Conservation (phyloP, 805 yeast species). For the Starmerella gropengiesseri region DNA sequence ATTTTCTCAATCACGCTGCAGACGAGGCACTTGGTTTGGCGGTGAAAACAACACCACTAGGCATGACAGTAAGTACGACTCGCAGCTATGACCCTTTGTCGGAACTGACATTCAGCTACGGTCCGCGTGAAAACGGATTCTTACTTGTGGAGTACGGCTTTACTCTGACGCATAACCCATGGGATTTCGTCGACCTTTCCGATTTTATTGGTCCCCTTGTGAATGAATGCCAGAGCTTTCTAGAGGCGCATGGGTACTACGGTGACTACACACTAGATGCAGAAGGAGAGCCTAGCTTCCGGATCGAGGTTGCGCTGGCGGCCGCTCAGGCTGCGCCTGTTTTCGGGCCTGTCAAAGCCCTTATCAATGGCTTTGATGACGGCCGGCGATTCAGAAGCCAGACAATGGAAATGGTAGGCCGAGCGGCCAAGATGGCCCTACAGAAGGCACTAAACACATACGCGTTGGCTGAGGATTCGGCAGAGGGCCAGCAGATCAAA, state of each 20-base stretch:
- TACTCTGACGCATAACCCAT: constrained; percentile 42
- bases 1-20: constrained; percentile 62
- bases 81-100: constrained; percentile 34
- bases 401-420: too few species aligned
- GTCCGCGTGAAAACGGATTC: constrained; percentile 79
- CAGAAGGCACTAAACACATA: background rate
- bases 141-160: constrained; percentile 83
- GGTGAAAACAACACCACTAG: constrained; percentile 39
- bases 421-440: too few species aligned
- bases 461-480: too few species aligned
- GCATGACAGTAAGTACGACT: constrained; percentile 43
- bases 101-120: constrained; percentile 68
- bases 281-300: constrained; percentile 36
- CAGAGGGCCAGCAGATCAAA: too few species aligned
- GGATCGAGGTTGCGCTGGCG: constrained; percentile 69
- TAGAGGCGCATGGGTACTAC: constrained; percentile 46
- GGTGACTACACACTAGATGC: constrained; percentile 61
- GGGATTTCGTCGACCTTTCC: constrained; percentile 64
- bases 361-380: constrained; percentile 17
- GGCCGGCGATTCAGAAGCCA: constrained; percentile 12
- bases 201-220: constrained; percentile 33
- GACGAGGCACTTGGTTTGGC: constrained; percentile 26
- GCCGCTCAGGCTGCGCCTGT: constrained; percentile 7
- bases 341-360: constrained; percentile 8
- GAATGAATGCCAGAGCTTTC: constrained; percentile 34